phyloP scores from a whole-genome alignment of 495 filamentous ascomycete genomes.

The Neurospora sp. region DNA sequence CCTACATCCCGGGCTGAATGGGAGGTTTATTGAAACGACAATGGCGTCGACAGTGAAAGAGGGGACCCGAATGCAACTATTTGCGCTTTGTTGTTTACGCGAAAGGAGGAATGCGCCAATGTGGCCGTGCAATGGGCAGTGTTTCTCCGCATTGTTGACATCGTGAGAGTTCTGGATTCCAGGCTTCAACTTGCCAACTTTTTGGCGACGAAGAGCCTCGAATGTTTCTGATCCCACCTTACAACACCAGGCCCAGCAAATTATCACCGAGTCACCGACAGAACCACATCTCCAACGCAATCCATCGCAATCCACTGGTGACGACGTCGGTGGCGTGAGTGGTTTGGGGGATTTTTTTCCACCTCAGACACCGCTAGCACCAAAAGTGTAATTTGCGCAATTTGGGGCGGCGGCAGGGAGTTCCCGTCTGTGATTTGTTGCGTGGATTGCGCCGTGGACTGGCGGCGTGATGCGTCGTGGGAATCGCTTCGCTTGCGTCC shows the following conservation, averaged over 20 bases:
- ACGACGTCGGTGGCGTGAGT: not conserved
- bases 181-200: not conserved
- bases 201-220: not conserved
- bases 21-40: not conserved
- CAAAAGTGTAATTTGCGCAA: not conserved
- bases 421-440: not conserved
- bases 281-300: not conserved
- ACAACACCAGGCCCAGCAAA: not conserved
- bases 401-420: not conserved
- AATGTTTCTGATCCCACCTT: not conserved
- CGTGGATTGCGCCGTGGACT: not conserved
- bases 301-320: not conserved
- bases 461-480: not conserved
- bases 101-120: not conserved
- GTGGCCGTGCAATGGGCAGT: not conserved
- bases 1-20: not conserved
- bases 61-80: not conserved
- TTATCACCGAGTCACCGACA: not conserved
- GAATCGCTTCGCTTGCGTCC: not conserved
- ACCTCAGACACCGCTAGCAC: not conserved
- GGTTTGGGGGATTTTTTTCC: not conserved
- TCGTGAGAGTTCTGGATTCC: not conserved
- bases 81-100: not conserved
- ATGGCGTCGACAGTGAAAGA: not conserved
- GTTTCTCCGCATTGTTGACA: not conserved